Evolutionary conservation across 257 asterid genomes (phyloP).

Genomic region (Handroanthus guayacan): DNA sequence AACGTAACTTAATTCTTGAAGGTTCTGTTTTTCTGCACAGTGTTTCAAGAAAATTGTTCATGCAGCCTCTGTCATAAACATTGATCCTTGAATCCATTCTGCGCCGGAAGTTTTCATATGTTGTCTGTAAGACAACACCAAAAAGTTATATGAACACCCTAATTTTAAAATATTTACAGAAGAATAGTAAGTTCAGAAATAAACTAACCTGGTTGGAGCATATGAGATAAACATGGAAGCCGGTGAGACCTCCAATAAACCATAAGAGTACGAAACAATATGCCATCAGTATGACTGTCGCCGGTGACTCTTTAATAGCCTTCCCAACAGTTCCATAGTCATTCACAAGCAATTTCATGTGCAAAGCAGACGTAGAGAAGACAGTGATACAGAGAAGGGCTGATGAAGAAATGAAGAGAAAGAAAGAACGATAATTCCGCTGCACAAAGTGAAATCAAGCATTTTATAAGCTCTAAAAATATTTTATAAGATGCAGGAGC

Average conservation of each 20-base stretch:
- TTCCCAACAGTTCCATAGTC: not conserved
- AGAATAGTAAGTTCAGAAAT: no score
- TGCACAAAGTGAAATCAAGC: conserved; percentile 1
- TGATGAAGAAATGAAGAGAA: conserved; percentile 2
- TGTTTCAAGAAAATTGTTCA: not conserved
- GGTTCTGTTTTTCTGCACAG: not conserved
- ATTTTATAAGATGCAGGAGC: not conserved
- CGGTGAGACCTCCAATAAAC: conserved; percentile 8
- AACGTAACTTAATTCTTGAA: conserved; percentile 6
- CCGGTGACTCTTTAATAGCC: not conserved
- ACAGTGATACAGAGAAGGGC: conserved; percentile 1
- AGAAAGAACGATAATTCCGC: conserved; percentile 14
- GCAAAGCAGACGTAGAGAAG: not conserved
- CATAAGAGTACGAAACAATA: not conserved
- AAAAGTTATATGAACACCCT: not conserved
- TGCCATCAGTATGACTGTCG: not conserved
- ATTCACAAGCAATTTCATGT: not conserved
- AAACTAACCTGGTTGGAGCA: conserved; percentile 3
- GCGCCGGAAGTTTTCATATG: conserved; percentile 7
- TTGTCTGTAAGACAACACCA: not conserved
- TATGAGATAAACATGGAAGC: not conserved
- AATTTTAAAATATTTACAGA: no score
- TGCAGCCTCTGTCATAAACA: conserved; percentile 12
- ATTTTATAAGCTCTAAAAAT: not conserved
- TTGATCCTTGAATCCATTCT: not conserved